Percentiles rank a stretch among this genome's conserved stretches.
phyloP scores from a whole-genome alignment of 164 flowering plant species.

The Saururus chinensis region DNA sequence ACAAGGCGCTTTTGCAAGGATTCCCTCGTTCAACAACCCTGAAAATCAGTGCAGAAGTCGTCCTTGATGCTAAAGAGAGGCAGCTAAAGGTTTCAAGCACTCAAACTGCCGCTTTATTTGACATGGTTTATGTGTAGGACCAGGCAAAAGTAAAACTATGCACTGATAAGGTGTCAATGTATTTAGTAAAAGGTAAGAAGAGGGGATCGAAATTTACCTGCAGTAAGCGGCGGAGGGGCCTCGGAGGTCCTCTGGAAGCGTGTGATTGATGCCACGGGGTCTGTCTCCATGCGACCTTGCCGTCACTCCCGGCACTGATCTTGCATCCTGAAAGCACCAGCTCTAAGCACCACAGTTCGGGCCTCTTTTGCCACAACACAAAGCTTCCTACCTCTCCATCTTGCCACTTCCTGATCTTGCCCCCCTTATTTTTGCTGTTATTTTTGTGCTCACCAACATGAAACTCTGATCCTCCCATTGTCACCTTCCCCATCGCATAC shows the following conservation, averaged over 20 bases:
- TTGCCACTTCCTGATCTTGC: slow-evolving; percentile 26
- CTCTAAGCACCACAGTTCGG: slow-evolving; percentile 87
- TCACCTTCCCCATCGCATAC: slow-evolving; percentile 93
- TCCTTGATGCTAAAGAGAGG: too few relatives aligned
- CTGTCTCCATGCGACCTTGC: slow-evolving; percentile 89
- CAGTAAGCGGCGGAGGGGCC: slow-evolving; percentile 83
- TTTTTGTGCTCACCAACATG: slow-evolving; percentile 23
- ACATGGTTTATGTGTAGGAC: not conserved
- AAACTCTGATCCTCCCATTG: slow-evolving; percentile 54
- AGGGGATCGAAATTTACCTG: slow-evolving; percentile 39
- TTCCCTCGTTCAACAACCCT: too few relatives aligned
- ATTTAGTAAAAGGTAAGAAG: not conserved
- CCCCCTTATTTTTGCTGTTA: slow-evolving; percentile 11
- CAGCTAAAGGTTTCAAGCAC: too few relatives aligned
- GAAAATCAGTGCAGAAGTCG: too few relatives aligned
- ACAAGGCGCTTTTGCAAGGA: too few relatives aligned
- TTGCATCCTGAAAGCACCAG: slow-evolving; percentile 72
- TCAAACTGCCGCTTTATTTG: too few relatives aligned
- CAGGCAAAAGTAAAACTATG: not conserved
- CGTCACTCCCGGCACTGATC: slow-evolving; percentile 92
- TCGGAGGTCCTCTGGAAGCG: slow-evolving; percentile 84
- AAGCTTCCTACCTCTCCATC: slow-evolving; percentile 79
- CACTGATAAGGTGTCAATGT: too few relatives aligned
- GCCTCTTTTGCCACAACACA: slow-evolving; percentile 86
- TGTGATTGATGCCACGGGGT: slow-evolving; percentile 96